Evolutionary conservation across 2,329 filamentous ascomycete genomes (phyloP), one percentile per base, ranked within the genome.

Genomic region (Venturia asperata): DNA sequence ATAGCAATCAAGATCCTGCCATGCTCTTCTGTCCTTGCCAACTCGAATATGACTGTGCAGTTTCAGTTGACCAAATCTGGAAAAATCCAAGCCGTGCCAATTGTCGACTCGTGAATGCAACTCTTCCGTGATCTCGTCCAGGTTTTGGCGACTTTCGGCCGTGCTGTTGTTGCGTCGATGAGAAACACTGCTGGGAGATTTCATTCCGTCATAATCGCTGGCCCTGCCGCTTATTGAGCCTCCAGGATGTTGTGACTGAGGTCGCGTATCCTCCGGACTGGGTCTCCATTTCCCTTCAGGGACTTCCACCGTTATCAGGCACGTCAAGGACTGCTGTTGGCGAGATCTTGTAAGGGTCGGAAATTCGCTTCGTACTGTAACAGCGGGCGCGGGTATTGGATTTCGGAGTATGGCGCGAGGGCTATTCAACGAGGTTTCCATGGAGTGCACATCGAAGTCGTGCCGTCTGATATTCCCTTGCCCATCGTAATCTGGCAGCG

Each of bases 1-100:
- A 75, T 91, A 99, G 76, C 94, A 99, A 75, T 99, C 92, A 65
- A 99, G 79, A 75, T 97, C 94, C 79, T 99, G 94, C 94, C 94
- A 99, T 7, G 92, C 92, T 69, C 93, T 83, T 70, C 92, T 92
- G 76, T 99, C 94, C 77, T 99, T 99, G 70, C 94, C 94, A 27
- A 99, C 94, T 64, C 91, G 87, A 66, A 99, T 85, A 2, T 89
- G 92, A 37, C 92, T 93, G 72, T 96, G 92, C 41, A 97, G 80
- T 41, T 92, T 87, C 69, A 99, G 82, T 73, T 94, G 96, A 68
- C 94, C 94, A 74, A 99, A 99, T 83, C 90, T 85, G 72, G 86
- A 85, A 72, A 97, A 97, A 73, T 97, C 93, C 24, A 99, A 81
- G 0, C 94, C 93, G 74, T 99, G 94, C 94, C 94, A 99, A 71